Evolutionary conservation across 352 stramenopile species (phyloP), one percentile per base, ranked within the genome.

Genomic region (Pythium insidiosum): DNA sequence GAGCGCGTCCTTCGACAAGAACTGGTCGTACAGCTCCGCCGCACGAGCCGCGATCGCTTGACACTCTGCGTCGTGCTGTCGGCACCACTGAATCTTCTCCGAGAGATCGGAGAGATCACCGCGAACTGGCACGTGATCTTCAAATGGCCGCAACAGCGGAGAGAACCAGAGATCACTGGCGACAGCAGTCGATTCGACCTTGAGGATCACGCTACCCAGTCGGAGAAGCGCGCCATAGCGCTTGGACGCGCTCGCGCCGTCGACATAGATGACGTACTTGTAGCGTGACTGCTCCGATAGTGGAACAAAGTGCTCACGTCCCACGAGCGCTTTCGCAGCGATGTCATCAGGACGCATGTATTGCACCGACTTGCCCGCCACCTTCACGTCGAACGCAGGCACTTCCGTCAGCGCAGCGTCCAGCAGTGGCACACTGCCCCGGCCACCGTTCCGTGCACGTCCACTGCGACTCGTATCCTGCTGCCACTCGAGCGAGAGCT

Each of bases 191-290:
- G 84, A 96, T 34, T 80, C 68, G 9, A 87, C 90, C 68, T 98
- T 99, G 9, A 99, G 68, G 60, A 99, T 99, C 18, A 99, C 96
- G 39, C 84, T 96, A 6, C 96, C 95, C 6, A 99, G 64, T 3
- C 94, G 90, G 95, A 99, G 99, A 63, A 99, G 89, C 66, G 98
- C 98, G 13, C 88, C 94, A 68, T 99, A 99, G 45, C 95, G 91
- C 75, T 97, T 99, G 11, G 95, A 96, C 38, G 95, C 94, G 63
- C 95, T 98, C 52, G 98, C 92, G 20, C 96, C 95, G 63, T 98
- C 94, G 7, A 98, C 85, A 60, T 98, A 98, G 26, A 98, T 65
- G 50, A 98, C 79, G 66, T 98, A 98, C 68, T 98, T 96, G 72
- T 96, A 99, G 56, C 83, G 93, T 31, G 80, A 94, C 69, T 99